A percentile compares a stretch with the other conserved stretches of the same genome.
These are phyloP conservation scores for Fusarium begoniae DNA, from an alignment of 2,329 filamentous ascomycete species.

Conservation along the genomic window DNA sequence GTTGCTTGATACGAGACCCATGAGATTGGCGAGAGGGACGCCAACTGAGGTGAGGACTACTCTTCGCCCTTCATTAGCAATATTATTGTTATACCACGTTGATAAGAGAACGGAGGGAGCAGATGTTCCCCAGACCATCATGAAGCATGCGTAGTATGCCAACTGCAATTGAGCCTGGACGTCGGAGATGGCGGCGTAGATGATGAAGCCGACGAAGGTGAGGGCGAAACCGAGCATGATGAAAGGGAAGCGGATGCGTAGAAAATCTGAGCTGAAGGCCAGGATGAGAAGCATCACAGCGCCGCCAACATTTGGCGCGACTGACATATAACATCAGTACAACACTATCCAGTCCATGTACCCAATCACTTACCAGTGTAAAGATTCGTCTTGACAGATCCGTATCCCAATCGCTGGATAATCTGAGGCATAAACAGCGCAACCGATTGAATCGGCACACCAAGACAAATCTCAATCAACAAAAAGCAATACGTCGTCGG, in stretches of 20 bases:
- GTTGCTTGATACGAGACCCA: slow-evolving; percentile 71
- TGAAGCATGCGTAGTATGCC: slow-evolving; percentile 11
- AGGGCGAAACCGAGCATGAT: slow-evolving; percentile 13
- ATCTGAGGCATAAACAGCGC: slow-evolving; percentile 18
- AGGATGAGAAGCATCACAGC: slow-evolving; percentile 14
- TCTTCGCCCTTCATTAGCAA: fast-evolving
- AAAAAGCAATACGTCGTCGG: slow-evolving; percentile 16
- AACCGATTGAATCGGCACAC: slow-evolving; percentile 8
- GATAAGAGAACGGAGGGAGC: slow-evolving; percentile 1
- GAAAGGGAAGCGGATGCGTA: slow-evolving; percentile 1
- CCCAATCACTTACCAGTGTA: background rate
- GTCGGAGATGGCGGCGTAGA: slow-evolving; percentile 13
- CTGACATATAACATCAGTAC: fast-evolving
- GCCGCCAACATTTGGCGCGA: slow-evolving; percentile 2
- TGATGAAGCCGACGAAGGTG: slow-evolving; percentile 6
- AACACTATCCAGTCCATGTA: no score
- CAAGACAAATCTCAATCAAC: slow-evolving; percentile 12
- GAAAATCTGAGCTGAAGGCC: slow-evolving; percentile 4
- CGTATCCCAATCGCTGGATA: slow-evolving; percentile 5
- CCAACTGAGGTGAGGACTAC: slow-evolving; percentile 10
- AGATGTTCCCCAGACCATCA: slow-evolving; percentile 20
- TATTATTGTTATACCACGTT: slow-evolving; percentile 2
- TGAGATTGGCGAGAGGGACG: background rate
- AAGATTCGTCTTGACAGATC: slow-evolving; percentile 1
- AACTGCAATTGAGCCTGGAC: background rate